Evolutionary conservation across 805 yeast species (phyloP).

Genomic region (Ogataea neopini): DNA sequence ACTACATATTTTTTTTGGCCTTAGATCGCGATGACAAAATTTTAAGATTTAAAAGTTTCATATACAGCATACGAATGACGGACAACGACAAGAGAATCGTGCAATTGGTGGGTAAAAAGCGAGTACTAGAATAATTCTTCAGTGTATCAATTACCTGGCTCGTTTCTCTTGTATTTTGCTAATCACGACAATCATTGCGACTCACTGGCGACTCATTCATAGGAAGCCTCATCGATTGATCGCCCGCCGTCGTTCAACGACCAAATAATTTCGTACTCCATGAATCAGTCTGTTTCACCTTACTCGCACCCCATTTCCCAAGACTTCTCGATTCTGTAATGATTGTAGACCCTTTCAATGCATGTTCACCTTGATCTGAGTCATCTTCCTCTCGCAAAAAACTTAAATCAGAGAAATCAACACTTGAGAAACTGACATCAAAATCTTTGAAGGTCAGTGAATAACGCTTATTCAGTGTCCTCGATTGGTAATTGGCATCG

Average conservation of each 20-base stretch:
- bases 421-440: conserved; percentile 16
- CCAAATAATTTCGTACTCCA: conserved; percentile 20
- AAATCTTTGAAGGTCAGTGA: conserved; percentile 30
- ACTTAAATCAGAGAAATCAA: conserved; percentile 16
- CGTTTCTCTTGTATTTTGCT: no score
- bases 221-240: no score
- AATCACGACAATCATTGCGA: no score
- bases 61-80: background rate
- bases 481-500: conserved; percentile 15
- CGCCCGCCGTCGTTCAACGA: conserved; percentile 7
- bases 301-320: conserved; percentile 1
- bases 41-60: background rate
- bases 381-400: conserved; percentile 19
- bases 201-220: no score
- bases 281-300: background rate
- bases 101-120: no score
- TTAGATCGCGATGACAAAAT: background rate
- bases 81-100: background rate
- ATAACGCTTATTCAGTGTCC: conserved; percentile 23
- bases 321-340: conserved; percentile 13
- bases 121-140: no score
- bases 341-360: conserved; percentile 12
- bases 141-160: no score
- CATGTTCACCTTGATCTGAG: background rate
- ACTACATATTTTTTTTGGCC: background rate